A percentile compares a stretch with the other conserved stretches of the same genome.
phyloP scores from a whole-genome alignment of 495 filamentous ascomycete species.

The Platismatia glauca region DNA sequence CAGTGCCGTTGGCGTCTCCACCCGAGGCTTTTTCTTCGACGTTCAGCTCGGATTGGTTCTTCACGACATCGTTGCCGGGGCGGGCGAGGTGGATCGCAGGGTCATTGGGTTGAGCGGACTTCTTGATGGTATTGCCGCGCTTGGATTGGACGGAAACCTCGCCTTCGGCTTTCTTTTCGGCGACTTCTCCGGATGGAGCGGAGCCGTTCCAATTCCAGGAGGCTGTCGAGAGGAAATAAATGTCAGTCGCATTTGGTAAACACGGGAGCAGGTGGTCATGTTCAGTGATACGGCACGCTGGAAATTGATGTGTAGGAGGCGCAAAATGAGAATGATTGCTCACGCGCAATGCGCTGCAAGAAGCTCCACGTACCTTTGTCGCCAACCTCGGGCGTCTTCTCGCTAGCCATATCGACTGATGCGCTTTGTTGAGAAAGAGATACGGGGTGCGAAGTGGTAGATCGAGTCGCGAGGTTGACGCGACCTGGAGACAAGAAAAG shows the following conservation, averaged over 20 bases:
- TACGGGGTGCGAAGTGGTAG: not conserved
- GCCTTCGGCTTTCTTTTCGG: constrained; percentile 50
- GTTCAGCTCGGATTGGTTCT: constrained; percentile 45
- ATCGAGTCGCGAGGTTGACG: not conserved
- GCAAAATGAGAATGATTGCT: not conserved
- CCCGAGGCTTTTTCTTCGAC: constrained; percentile 34
- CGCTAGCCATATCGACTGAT: constrained; percentile 14
- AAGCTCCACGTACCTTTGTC: constrained; percentile 23
- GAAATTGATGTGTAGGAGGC: not conserved
- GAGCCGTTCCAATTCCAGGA: constrained; percentile 50
- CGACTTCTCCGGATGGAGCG: constrained; percentile 45
- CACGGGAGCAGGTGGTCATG: not conserved
- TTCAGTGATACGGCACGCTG: not conserved
- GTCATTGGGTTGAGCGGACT: constrained; percentile 47
- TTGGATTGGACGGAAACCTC: constrained; percentile 49
- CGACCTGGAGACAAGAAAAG: not conserved
- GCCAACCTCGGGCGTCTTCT: constrained; percentile 22
- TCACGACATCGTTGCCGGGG: constrained; percentile 56
- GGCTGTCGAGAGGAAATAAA: constrained; percentile 27
- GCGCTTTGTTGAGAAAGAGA: not conserved
- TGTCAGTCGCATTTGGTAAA: constrained; percentile 2
- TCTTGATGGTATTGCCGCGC: constrained; percentile 53
- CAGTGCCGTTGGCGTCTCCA: constrained; percentile 19
- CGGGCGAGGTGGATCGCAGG: constrained; percentile 49
- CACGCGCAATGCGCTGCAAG: constrained; percentile 1